Evolutionary conservation across 768 basidiomycete species (phyloP).

Genomic region (Cystobasidium onofrii): DNA sequence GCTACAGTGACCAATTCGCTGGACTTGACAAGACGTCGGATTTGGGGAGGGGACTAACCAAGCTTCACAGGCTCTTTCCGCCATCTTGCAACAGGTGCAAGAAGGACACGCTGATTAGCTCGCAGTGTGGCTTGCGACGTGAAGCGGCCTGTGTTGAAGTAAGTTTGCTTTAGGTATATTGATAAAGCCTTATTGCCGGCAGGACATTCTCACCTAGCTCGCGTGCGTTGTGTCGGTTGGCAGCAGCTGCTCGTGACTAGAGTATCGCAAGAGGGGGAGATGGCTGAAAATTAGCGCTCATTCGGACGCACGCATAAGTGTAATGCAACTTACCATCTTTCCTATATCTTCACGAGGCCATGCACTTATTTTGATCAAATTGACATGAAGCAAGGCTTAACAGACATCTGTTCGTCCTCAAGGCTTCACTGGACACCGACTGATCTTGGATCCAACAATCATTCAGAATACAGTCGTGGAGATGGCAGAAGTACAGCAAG

Average conservation of each 20-base stretch:
- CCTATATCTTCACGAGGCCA: not conserved
- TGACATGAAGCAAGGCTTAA: too few relatives aligned
- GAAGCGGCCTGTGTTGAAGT: not conserved
- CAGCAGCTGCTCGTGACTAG: slow-evolving; percentile 16
- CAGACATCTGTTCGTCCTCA: too few relatives aligned
- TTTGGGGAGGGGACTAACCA: not conserved
- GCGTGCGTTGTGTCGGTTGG: slow-evolving; percentile 7
- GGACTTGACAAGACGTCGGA: not conserved
- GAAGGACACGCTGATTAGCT: slow-evolving; percentile 20
- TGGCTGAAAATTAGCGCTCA: too few relatives aligned
- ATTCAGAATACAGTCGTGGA: not conserved
- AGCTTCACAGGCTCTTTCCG: slow-evolving; percentile 26
- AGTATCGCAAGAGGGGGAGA: not conserved
- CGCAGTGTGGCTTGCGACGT: slow-evolving; percentile 16
- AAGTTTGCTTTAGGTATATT: not conserved
- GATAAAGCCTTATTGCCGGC: not conserved
- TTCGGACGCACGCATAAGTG: not conserved
- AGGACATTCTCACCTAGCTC: not conserved
- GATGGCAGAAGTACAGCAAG: not conserved
- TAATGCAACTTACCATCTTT: not conserved
- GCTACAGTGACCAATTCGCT: not conserved
- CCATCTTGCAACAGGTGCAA: slow-evolving; percentile 22
- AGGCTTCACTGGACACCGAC: not conserved
- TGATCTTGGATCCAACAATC: not conserved
- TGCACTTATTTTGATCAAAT: not conserved